These are phyloP conservation scores for Tolypocladium tundrense DNA, from an alignment of 2,329 filamentous ascomycete species.

Conservation along the genomic window DNA sequence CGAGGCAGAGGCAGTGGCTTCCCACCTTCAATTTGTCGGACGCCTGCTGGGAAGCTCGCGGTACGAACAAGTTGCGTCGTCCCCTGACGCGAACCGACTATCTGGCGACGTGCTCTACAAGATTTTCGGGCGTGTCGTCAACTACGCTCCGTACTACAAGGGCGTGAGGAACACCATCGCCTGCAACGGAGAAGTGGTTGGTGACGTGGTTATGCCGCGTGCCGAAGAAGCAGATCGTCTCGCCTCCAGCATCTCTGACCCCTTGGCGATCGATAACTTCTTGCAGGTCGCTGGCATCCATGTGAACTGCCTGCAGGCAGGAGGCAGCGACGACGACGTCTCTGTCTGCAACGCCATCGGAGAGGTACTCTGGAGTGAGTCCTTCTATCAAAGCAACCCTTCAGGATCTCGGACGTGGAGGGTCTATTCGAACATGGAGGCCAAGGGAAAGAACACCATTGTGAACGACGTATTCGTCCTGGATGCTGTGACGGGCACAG, in stretches of 20 bases:
- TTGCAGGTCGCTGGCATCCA: slow-evolving; percentile 2
- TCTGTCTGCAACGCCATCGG: not conserved
- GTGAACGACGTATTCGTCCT: not conserved
- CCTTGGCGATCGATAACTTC: slow-evolving; percentile 2
- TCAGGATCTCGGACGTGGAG: not conserved
- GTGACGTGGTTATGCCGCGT: not conserved
- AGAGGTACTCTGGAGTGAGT: not conserved
- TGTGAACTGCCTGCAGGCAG: not conserved
- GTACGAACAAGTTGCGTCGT: not conserved
- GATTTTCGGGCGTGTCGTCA: not conserved
- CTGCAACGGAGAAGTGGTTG: not conserved
- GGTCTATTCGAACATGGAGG: not conserved
- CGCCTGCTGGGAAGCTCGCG: not conserved
- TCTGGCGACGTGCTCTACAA: not conserved
- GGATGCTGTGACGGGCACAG: not conserved
- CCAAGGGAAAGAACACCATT: not conserved
- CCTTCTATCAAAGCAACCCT: not conserved
- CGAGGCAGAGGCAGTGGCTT: no score
- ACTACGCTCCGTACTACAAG: not conserved
- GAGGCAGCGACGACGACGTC: not conserved
- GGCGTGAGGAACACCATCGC: not conserved
- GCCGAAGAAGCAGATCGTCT: no score
- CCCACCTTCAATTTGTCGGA: no score
- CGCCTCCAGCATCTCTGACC: not conserved
- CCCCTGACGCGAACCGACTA: not conserved